Conservation (phyloP, 768 basidiomycete species). For the Tulasnella sp. region DNA sequence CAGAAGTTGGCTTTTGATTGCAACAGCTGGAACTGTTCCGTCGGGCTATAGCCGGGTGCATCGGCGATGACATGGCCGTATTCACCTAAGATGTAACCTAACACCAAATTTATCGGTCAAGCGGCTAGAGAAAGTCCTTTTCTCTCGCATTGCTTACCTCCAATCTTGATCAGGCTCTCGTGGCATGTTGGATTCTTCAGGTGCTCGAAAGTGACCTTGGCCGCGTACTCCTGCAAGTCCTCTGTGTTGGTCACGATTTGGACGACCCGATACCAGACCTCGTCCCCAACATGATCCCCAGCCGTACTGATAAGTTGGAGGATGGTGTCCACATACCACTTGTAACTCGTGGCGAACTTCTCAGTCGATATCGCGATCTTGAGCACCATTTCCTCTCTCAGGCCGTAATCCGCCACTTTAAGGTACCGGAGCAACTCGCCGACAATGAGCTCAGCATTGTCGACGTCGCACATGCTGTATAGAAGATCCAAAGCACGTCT, state of each 20-base stretch:
- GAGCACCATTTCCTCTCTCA: conserved; percentile 97
- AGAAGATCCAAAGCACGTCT: conserved; percentile 88
- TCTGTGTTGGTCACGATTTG: conserved; percentile 99
- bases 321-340: conserved; percentile 99
- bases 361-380: conserved; percentile 99
- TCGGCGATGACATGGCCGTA: conserved; percentile 97
- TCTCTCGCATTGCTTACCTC: conserved; percentile 42
- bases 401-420: conserved; percentile 88
- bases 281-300: conserved; percentile 97
- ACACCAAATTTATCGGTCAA: not conserved
- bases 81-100: conserved; percentile 94
- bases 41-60: conserved; percentile 82
- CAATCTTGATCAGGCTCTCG: conserved; percentile 92
- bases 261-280: conserved; percentile 98
- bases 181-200: conserved; percentile 75
- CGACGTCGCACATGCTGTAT: conserved; percentile 99
- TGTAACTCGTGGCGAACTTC: conserved; percentile 93
- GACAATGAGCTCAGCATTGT: conserved; percentile 92
- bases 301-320: conserved; percentile 91
- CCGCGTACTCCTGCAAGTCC: conserved; percentile 93
- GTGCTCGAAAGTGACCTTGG: conserved; percentile 82
- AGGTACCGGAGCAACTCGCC: conserved; percentile 91
- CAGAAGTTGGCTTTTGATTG: conserved; percentile 96
- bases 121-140: not conserved
- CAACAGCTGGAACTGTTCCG: conserved; percentile 85